Conservation (phyloP, 1,284 basidiomycete genomes). For the Leccinum pachyderme region DNA sequence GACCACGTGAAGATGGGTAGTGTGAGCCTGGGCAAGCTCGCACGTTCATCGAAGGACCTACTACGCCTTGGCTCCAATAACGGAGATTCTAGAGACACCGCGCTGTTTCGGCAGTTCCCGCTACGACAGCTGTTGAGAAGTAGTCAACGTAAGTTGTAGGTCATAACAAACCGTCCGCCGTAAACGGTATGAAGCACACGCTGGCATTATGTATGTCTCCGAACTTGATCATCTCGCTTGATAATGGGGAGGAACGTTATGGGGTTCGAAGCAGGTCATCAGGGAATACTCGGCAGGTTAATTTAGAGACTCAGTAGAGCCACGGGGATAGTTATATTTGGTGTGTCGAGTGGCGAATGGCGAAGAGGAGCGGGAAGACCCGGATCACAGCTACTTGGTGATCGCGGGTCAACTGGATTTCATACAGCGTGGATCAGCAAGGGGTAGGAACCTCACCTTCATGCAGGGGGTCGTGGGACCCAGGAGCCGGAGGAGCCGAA, state of each 20-base stretch:
- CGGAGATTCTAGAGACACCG: neutral
- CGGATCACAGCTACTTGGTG: constrained; percentile 1
- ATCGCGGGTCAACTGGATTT: neutral
- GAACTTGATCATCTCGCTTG: constrained; percentile 20
- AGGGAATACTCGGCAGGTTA: neutral
- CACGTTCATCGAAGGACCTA: constrained; percentile 2
- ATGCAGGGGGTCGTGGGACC: neutral
- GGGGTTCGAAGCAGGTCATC: constrained; percentile 23
- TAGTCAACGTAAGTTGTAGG: neutral
- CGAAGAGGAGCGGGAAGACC: constrained; percentile 4
- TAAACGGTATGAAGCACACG: constrained; percentile 7
- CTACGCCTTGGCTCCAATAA: constrained; percentile 1
- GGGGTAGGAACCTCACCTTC: constrained; percentile 10
- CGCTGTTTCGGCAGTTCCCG: constrained; percentile 4
- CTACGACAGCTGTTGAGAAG: neutral
- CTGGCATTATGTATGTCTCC: constrained; percentile 6
- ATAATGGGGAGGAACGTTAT: constrained; percentile 25
- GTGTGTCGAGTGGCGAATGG: constrained; percentile 1
- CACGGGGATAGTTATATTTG: constrained; percentile 1
- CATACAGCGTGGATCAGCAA: neutral
- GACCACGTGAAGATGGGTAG: constrained; percentile 3
- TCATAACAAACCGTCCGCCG: constrained; percentile 1
- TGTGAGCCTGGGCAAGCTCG: neutral
- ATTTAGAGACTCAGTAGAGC: constrained; percentile 5
- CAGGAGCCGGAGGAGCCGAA: neutral